Evolutionary conservation across 331 rosid genomes (phyloP).

Genomic region (Rhamnella rubrinervis): DNA sequence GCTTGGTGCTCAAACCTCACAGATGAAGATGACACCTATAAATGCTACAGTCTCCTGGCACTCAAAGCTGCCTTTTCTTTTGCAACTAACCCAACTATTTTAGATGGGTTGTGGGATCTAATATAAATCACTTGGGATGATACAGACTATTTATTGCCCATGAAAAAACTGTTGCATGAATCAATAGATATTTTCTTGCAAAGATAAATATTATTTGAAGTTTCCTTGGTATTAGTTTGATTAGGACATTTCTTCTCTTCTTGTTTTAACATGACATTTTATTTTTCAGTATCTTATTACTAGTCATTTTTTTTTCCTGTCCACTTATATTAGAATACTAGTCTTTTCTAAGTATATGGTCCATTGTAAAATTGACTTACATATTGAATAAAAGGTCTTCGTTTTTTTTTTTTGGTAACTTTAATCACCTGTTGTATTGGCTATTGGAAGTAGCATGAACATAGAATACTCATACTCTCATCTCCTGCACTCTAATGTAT

Average conservation of each 20-base stretch:
- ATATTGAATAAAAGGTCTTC: conserved; percentile 10
- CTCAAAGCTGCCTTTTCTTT: conserved; percentile 62
- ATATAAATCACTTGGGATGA: conserved; percentile 63
- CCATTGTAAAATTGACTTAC: conserved; percentile 4
- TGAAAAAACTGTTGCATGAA: no score
- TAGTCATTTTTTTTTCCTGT: no score
- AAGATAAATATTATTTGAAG: no score
- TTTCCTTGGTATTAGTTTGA: no score
- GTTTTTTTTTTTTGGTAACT: conserved; percentile 60
- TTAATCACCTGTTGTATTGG: conserved; percentile 89
- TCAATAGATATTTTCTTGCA: no score
- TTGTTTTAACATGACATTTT: no score
- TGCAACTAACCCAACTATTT: conserved; percentile 39
- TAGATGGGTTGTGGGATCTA: conserved; percentile 70
- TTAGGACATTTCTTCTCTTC: no score
- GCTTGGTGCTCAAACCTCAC: conserved; percentile 53
- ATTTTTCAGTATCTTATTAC: no score
- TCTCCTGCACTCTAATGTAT: conserved; percentile 96
- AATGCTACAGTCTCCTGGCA: conserved; percentile 54
- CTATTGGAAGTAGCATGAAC: conserved; percentile 97
- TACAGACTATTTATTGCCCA: conserved; percentile 72
- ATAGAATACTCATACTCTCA: conserved; percentile 95
- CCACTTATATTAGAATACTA: background rate
- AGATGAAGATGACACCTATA: conserved; percentile 50
- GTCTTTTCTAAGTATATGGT: background rate